phyloP scores from a whole-genome alignment of 2,329 filamentous ascomycete species.

The Helicocarpus griseus region DNA sequence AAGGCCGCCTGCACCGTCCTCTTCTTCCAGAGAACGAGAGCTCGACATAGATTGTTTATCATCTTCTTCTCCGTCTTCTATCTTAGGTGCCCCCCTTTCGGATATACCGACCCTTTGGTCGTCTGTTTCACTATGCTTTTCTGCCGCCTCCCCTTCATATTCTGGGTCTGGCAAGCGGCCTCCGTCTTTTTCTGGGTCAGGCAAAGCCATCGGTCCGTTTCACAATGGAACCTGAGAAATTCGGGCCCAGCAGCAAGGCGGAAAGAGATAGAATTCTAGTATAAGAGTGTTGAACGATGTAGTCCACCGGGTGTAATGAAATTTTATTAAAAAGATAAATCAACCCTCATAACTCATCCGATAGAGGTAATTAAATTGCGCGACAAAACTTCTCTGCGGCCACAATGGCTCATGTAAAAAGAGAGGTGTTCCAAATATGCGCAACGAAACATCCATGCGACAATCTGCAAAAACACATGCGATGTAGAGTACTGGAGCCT shows the following conservation, averaged over 20 bases:
- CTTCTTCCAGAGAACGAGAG: background rate
- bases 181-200: background rate
- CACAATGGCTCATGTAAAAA: background rate
- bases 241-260: background rate
- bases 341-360: background rate
- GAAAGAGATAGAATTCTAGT: background rate
- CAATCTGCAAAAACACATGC: background rate
- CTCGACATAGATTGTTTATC: background rate
- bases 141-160: background rate
- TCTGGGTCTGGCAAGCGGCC: background rate
- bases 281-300: background rate
- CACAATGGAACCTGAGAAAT: background rate
- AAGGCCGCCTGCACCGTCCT: background rate
- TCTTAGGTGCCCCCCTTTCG: background rate
- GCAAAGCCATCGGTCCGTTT: background rate
- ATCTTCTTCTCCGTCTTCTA: background rate
- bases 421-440: background rate
- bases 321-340: background rate
- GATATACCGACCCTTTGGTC: background rate
- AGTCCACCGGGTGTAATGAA: no score
- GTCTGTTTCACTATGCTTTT: background rate
- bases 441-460: background rate
- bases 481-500: background rate
- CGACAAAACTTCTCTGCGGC: background rate
- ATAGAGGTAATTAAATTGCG: background rate